These are phyloP conservation scores for Syncephalastrum contaminatum DNA, from an alignment of 371 early-diverging fungal species.

Conservation along the genomic window DNA sequence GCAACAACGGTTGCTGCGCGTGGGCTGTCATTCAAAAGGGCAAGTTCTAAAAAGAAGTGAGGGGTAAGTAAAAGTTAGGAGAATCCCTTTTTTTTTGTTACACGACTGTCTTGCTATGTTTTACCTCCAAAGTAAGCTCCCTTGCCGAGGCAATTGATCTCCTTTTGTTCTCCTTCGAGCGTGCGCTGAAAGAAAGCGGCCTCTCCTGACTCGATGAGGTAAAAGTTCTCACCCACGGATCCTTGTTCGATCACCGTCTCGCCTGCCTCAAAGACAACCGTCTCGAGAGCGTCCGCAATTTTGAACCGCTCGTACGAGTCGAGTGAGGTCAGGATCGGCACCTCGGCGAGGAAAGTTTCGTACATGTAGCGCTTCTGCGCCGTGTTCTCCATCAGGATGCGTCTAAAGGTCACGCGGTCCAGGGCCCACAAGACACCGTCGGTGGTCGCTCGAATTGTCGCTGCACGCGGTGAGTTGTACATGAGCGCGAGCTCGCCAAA, in stretches of 20 bases:
- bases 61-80: neutral
- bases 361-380: slow-evolving; percentile 88
- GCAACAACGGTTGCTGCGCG: slow-evolving; percentile 83
- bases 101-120: slow-evolving; percentile 3
- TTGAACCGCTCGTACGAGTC: slow-evolving; percentile 91
- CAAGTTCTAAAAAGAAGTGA: slow-evolving; percentile 62
- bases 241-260: slow-evolving; percentile 85
- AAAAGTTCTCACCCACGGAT: slow-evolving; percentile 77
- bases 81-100: neutral
- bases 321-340: slow-evolving; percentile 78
- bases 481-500: slow-evolving; percentile 93
- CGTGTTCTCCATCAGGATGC: slow-evolving; percentile 91
- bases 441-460: slow-evolving; percentile 83
- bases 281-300: slow-evolving; percentile 90
- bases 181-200: slow-evolving; percentile 75
- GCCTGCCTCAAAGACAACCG: slow-evolving; percentile 72
- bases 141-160: slow-evolving; percentile 68
- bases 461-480: slow-evolving; percentile 96
- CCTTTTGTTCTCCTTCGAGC: slow-evolving; percentile 40
- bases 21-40: slow-evolving; percentile 82
- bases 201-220: slow-evolving; percentile 87
- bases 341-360: slow-evolving; percentile 87
- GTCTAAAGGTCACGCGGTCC: slow-evolving; percentile 91
- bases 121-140: slow-evolving; percentile 94
- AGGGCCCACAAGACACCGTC: slow-evolving; percentile 91